Evolutionary conservation across 345 rosid species (phyloP).

Genomic region (Chamaenerion angustifolium): DNA sequence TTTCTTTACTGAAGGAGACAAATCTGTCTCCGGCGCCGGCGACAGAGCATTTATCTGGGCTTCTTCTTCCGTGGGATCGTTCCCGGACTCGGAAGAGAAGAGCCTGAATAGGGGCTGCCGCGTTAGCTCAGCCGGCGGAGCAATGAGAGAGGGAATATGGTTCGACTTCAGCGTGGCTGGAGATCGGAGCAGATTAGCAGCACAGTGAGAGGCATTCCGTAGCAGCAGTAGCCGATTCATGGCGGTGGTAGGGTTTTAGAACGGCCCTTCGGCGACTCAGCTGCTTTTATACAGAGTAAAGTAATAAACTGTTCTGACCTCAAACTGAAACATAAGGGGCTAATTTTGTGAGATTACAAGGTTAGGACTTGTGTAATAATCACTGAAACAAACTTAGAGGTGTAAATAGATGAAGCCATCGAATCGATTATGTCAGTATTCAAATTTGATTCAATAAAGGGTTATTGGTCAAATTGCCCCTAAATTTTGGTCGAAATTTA

Average conservation of each 20-base stretch:
- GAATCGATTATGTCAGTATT: too few relatives aligned
- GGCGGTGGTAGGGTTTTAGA: constrained; percentile 13
- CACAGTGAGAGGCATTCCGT: constrained; percentile 13
- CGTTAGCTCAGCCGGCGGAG: constrained; percentile 10
- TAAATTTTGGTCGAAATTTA: too few relatives aligned
- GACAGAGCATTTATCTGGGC: constrained; percentile 14
- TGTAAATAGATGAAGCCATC: too few relatives aligned
- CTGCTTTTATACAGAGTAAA: too few relatives aligned
- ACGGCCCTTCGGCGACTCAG: neutral
- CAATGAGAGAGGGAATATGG: constrained; percentile 1
- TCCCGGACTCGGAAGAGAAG: constrained; percentile 31
- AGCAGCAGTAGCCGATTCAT: constrained; percentile 25
- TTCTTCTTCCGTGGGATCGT: constrained; percentile 13
- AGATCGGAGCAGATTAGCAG: constrained; percentile 14
- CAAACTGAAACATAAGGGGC: too few relatives aligned
- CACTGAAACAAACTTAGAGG: too few relatives aligned
- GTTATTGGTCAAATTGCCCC: too few relatives aligned
- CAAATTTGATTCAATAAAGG: too few relatives aligned
- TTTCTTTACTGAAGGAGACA: constrained; percentile 11
- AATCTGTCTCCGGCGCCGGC: constrained; percentile 12
- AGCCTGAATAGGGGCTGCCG: constrained; percentile 15
- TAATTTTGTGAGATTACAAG: too few relatives aligned
- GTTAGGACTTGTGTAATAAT: too few relatives aligned
- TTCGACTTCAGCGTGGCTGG: constrained; percentile 4
- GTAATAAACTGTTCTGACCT: too few relatives aligned